A percentile compares a stretch with the other conserved stretches of the same genome.
Conservation (phyloP, 768 basidiomycete species). For the Tricholoma hemisulphureum region DNA sequence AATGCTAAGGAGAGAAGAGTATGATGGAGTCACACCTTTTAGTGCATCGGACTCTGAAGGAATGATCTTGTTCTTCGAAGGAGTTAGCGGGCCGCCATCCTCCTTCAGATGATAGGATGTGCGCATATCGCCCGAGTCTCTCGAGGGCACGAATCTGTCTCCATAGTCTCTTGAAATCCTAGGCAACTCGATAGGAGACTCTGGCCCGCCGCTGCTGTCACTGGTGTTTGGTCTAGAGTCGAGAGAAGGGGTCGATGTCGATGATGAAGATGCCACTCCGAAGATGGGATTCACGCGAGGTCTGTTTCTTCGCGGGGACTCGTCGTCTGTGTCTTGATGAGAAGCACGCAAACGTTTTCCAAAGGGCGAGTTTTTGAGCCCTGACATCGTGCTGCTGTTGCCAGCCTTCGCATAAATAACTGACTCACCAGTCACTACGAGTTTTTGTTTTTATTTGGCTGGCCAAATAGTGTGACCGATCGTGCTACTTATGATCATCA, state of each 20-base stretch:
- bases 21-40: constrained; percentile 48
- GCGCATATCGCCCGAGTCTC: constrained; percentile 61
- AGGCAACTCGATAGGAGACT: constrained; percentile 37
- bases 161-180: constrained; percentile 46
- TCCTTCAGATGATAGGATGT: constrained; percentile 68
- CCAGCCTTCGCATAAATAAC: not conserved
- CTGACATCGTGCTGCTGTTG: constrained; percentile 49
- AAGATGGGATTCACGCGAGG: constrained; percentile 56
- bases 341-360: constrained; percentile 79
- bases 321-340: constrained; percentile 60
- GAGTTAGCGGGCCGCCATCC: constrained; percentile 55
- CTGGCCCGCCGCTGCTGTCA: constrained; percentile 50
- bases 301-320: constrained; percentile 49
- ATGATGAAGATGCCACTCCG: constrained; percentile 31
- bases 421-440: too few relatives aligned
- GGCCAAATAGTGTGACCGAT: too few relatives aligned
- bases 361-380: constrained; percentile 81
- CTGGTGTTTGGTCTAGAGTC: constrained; percentile 54
- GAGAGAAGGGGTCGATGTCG: constrained; percentile 53
- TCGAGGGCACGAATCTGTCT: constrained; percentile 68
- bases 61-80: constrained; percentile 61
- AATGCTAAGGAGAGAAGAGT: not conserved
- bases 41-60: constrained; percentile 74
- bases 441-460: too few relatives aligned
- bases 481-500: too few relatives aligned